A percentile compares a stretch with the other conserved stretches of the same genome.
Evolutionary conservation across 78 protist species (phyloP).

Genomic region (Tieghemostelium lacteum): DNA sequence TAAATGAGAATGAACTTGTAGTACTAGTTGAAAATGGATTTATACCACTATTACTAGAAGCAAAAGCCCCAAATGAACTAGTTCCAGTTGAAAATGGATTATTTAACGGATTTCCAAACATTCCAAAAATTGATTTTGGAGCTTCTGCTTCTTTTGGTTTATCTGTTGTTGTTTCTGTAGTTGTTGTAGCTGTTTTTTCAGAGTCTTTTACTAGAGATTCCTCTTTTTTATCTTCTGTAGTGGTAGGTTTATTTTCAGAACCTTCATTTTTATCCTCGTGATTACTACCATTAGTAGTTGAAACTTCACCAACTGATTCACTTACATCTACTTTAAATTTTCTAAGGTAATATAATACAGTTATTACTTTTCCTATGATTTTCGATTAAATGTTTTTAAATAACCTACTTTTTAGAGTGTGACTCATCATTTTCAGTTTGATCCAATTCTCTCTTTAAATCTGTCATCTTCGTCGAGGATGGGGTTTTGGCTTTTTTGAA

Average conservation of each 20-base stretch:
- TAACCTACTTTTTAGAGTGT: background rate
- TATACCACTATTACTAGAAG: too few relatives aligned
- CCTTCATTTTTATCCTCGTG: background rate
- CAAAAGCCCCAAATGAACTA: too few relatives aligned
- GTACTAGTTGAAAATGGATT: too few relatives aligned
- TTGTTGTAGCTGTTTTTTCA: background rate
- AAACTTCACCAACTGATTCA: background rate
- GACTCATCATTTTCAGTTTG: background rate
- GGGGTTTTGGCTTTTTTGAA: too few relatives aligned
- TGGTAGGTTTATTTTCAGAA: background rate
- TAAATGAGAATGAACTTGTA: background rate
- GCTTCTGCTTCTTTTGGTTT: background rate
- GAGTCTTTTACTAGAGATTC: conserved; percentile 1
- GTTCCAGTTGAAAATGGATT: background rate
- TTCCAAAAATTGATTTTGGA: background rate
- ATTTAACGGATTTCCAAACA: background rate
- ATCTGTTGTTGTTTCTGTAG: background rate
- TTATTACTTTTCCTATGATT: background rate
- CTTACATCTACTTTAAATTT: conserved; percentile 27
- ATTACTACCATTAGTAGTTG: background rate
- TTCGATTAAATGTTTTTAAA: too few relatives aligned
- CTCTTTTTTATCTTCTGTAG: background rate
- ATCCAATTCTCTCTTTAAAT: background rate
- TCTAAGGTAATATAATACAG: background rate
- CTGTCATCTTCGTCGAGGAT: too few relatives aligned